These are phyloP conservation scores for Neurospora sp. DNA, from an alignment of 495 filamentous ascomycete genomes.

Conservation along the genomic window DNA sequence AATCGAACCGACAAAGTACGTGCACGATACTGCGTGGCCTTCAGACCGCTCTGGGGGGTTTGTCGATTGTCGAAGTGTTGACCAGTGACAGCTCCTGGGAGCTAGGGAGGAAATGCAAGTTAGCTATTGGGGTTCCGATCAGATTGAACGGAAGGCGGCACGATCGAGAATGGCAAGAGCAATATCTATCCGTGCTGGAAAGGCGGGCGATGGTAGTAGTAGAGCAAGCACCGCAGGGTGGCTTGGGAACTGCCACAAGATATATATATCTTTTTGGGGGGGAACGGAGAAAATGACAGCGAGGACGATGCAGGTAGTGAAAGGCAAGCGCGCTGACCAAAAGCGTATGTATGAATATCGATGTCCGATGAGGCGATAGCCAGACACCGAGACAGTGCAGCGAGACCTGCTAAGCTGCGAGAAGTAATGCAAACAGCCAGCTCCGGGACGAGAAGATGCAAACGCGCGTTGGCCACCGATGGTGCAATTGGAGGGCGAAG, in stretches of 20 bases:
- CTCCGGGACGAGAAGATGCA: not conserved
- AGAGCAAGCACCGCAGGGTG: not conserved
- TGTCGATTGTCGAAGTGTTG: not conserved
- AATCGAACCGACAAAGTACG: not conserved
- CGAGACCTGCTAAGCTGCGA: not conserved
- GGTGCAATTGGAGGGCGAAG: not conserved
- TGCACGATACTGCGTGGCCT: not conserved
- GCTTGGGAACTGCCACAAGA: not conserved
- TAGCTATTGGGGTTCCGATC: not conserved
- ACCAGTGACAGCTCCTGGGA: not conserved
- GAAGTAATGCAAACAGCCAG: not conserved
- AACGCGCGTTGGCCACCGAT: not conserved
- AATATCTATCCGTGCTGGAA: not conserved
- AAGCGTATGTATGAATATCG: not conserved
- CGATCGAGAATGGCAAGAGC: not conserved
- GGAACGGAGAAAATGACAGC: not conserved
- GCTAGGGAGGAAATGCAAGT: not conserved
- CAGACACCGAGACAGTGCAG: not conserved
- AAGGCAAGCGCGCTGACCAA: not conserved
- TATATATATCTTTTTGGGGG: not conserved
- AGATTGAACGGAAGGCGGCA: not conserved
- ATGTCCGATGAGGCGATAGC: not conserved
- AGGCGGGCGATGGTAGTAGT: not conserved
- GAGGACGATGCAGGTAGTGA: not conserved
- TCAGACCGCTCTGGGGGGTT: not conserved